A percentile compares a stretch with the other conserved stretches of the same genome.
Conservation (phyloP, 2,329 filamentous ascomycete species). For the Pezicula radicicola region DNA sequence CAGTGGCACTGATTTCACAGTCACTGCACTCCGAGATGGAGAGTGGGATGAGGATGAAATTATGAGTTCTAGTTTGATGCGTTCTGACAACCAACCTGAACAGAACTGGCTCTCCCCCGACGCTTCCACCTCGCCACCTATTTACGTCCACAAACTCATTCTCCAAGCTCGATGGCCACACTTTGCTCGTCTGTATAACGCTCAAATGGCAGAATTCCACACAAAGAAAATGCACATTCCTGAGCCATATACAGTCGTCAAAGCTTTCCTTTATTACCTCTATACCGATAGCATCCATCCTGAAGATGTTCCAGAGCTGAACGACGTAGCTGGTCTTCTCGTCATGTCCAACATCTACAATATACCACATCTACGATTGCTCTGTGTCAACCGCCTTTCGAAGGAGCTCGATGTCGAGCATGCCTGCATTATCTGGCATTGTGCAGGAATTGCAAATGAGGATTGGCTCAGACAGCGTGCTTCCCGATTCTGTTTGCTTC, state of each 20-base stretch:
- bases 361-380: slow-evolving; percentile 84
- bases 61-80: slow-evolving; percentile 48
- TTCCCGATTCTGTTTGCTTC: slow-evolving; percentile 82
- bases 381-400: slow-evolving; percentile 87
- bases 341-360: slow-evolving; percentile 99
- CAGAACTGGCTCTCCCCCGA: slow-evolving; percentile 58
- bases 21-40: slow-evolving; percentile 83
- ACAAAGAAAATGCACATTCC: slow-evolving; percentile 97
- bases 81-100: slow-evolving; percentile 35
- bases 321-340: slow-evolving; percentile 87
- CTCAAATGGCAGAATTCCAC: slow-evolving; percentile 97
- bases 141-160: slow-evolving; percentile 93
- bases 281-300: slow-evolving; percentile 88
- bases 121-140: slow-evolving; percentile 71
- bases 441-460: slow-evolving; percentile 83
- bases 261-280: slow-evolving; percentile 91
- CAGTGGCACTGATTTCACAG: slow-evolving; percentile 84
- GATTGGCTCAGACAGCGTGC: slow-evolving; percentile 91
- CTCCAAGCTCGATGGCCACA: slow-evolving; percentile 95
- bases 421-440: slow-evolving; percentile 94
- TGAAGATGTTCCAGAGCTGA: slow-evolving; percentile 59
- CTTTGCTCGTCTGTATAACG: slow-evolving; percentile 85
- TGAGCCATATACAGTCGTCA: slow-evolving; percentile 90
- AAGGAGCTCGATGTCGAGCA: slow-evolving; percentile 93
- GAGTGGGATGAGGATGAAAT: slow-evolving; percentile 62